Conservation (phyloP, 2,329 filamentous ascomycete genomes). For the Davidsoniella australis region DNA sequence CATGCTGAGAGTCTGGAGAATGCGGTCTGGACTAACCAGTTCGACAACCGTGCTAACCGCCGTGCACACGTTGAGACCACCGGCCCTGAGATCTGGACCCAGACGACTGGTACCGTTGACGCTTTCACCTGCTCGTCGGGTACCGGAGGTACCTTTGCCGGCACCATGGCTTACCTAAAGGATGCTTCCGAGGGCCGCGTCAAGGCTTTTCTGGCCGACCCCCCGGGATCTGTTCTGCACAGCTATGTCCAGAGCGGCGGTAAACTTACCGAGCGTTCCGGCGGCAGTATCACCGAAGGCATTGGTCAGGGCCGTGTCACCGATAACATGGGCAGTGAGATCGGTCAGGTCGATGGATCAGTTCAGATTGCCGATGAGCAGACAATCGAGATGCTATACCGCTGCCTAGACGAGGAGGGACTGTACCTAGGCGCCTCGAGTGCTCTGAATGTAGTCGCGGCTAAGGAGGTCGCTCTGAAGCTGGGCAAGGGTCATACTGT, state of each 20-base stretch:
- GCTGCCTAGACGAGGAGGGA: constrained; percentile 88
- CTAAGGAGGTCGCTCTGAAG: constrained; percentile 82
- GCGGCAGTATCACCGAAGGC: constrained; percentile 88
- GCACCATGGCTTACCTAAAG: constrained; percentile 78
- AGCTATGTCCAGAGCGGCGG: constrained; percentile 79
- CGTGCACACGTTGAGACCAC: constrained; percentile 93
- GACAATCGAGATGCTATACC: constrained; percentile 94
- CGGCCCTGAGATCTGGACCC: constrained; percentile 90
- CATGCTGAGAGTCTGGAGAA: constrained; percentile 78
- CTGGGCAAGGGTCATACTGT: constrained; percentile 78
- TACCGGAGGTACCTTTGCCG: constrained; percentile 80
- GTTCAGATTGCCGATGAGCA: constrained; percentile 79
- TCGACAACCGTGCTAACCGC: constrained; percentile 90
- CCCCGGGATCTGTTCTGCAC: constrained; percentile 82
- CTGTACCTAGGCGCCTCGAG: constrained; percentile 90
- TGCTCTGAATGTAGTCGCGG: constrained; percentile 85
- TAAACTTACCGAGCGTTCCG: constrained; percentile 61
- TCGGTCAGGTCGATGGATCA: constrained; percentile 69
- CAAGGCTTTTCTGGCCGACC: constrained; percentile 81
- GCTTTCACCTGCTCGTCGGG: constrained; percentile 93
- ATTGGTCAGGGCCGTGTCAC: constrained; percentile 94
- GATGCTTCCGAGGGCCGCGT: constrained; percentile 60
- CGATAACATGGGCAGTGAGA: constrained; percentile 78
- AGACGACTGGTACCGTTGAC: constrained; percentile 72
- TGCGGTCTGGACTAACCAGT: constrained; percentile 97